Conservation (phyloP, 805 yeast species). For the Kazachstania martiniae region DNA sequence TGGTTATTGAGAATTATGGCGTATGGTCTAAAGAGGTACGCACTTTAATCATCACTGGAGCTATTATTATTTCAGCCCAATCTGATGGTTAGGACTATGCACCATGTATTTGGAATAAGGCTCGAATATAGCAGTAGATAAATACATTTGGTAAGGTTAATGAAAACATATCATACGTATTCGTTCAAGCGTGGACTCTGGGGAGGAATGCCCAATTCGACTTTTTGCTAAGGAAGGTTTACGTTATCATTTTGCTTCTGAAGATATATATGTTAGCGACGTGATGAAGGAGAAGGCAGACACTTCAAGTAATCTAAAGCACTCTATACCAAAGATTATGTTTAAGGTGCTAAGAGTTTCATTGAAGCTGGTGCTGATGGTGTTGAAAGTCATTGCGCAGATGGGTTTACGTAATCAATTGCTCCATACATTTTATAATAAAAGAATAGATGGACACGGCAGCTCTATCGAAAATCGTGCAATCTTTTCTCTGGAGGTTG, state of each 20-base stretch:
- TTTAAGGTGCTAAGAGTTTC: slow-evolving; percentile 32
- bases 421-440: slow-evolving; percentile 35
- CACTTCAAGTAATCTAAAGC: too few relatives aligned
- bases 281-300: slow-evolving; percentile 28
- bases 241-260: slow-evolving; percentile 32
- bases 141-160: slow-evolving; percentile 39
- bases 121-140: slow-evolving; percentile 39
- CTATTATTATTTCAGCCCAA: slow-evolving; percentile 34
- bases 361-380: slow-evolving; percentile 38
- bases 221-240: slow-evolving; percentile 27
- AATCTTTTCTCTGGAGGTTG: slow-evolving; percentile 34
- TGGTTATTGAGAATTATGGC: slow-evolving; percentile 39
- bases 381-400: slow-evolving; percentile 56
- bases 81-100: slow-evolving; percentile 31
- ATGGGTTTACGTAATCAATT: slow-evolving; percentile 53
- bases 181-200: slow-evolving; percentile 43
- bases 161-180: slow-evolving; percentile 33
- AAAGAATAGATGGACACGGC: slow-evolving; percentile 43
- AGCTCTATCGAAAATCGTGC: slow-evolving; percentile 41
- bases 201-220: slow-evolving; percentile 33
- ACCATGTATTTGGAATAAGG: slow-evolving; percentile 40
- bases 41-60: slow-evolving; percentile 50
- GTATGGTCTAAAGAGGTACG: slow-evolving; percentile 45
- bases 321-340: slow-evolving; percentile 32
- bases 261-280: slow-evolving; percentile 25